Evolutionary conservation across 805 yeast species (phyloP).

Genomic region (Saccharomycopsis sp.): DNA sequence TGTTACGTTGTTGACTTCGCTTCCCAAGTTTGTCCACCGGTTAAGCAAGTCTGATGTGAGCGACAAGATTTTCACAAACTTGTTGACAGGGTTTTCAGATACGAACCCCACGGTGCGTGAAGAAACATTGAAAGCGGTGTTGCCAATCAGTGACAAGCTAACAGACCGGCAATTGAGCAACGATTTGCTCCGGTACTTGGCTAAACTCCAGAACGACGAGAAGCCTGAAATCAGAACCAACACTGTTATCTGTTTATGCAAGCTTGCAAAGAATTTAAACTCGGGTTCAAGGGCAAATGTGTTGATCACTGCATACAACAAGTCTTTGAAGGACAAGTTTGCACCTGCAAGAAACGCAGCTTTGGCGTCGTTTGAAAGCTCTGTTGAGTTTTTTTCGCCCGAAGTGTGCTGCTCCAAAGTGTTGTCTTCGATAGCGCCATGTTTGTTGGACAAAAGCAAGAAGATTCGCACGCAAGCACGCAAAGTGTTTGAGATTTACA

Average conservation of each 20-base stretch:
- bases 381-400: constrained; percentile 58
- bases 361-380: constrained; percentile 57
- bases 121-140: constrained; percentile 61
- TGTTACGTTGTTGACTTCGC: constrained; percentile 53
- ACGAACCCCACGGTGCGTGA: constrained; percentile 74
- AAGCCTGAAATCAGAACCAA: constrained; percentile 70
- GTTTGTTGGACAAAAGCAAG: constrained; percentile 64
- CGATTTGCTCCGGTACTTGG: constrained; percentile 70
- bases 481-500: constrained; percentile 52
- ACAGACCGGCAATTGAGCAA: constrained; percentile 78
- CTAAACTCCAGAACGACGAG: constrained; percentile 72
- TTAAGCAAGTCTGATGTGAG: constrained; percentile 56
- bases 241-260: constrained; percentile 60
- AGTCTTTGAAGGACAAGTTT: constrained; percentile 73
- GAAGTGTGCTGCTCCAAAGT: constrained; percentile 73
- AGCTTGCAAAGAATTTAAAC: constrained; percentile 53
- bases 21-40: constrained; percentile 45
- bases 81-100: constrained; percentile 79
- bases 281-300: constrained; percentile 53
- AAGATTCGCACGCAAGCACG: constrained; percentile 69
- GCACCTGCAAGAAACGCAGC: constrained; percentile 71
- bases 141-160: constrained; percentile 50
- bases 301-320: constrained; percentile 76
- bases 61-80: constrained; percentile 54
- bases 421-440: constrained; percentile 76